phyloP scores from a whole-genome alignment of 805 yeast genomes.

The Metschnikowia baotianmanensis region DNA sequence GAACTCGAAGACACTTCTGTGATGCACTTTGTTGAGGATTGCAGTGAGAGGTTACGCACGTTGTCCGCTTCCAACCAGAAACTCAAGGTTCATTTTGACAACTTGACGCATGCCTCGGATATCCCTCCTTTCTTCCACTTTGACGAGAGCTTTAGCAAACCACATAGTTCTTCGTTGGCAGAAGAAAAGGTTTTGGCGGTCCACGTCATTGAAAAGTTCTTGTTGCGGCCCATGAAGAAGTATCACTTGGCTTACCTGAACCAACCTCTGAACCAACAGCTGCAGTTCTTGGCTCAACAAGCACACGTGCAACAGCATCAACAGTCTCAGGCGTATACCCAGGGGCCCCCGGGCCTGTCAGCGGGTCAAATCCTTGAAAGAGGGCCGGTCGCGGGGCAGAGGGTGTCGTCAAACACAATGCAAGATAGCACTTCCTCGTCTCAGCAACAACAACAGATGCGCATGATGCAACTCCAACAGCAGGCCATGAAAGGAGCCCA shows the following conservation, averaged over 20 bases:
- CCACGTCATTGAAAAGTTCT: constrained; percentile 39
- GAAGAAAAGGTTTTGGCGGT: constrained; percentile 37
- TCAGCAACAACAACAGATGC: constrained; percentile 11
- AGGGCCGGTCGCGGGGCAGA: constrained; percentile 4
- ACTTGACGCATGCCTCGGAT: constrained; percentile 21
- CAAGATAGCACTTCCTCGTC: not conserved
- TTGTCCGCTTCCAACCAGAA: constrained; percentile 37
- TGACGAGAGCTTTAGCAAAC: constrained; percentile 27
- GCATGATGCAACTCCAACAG: constrained; percentile 17
- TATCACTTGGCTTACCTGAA: constrained; percentile 46
- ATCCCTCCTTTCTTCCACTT: constrained; percentile 51
- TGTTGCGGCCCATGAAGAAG: constrained; percentile 42
- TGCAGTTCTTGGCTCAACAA: constrained; percentile 26
- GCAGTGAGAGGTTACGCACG: constrained; percentile 40
- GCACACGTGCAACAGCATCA: constrained; percentile 29
- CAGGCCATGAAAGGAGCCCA: constrained; percentile 4
- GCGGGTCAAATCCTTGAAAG: constrained; percentile 9
- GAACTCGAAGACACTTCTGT: constrained; percentile 47
- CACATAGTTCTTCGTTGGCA: constrained; percentile 34
- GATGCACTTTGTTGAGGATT: constrained; percentile 46
- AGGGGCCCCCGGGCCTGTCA: constrained; percentile 15
- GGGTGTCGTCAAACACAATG: not conserved
- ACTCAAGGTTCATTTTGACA: constrained; percentile 39
- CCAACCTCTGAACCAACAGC: constrained; percentile 39
- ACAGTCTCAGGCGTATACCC: constrained; percentile 25